These are phyloP conservation scores for Cyclocybe aegerita DNA, from an alignment of 768 basidiomycete genomes.

Conservation along the genomic window DNA sequence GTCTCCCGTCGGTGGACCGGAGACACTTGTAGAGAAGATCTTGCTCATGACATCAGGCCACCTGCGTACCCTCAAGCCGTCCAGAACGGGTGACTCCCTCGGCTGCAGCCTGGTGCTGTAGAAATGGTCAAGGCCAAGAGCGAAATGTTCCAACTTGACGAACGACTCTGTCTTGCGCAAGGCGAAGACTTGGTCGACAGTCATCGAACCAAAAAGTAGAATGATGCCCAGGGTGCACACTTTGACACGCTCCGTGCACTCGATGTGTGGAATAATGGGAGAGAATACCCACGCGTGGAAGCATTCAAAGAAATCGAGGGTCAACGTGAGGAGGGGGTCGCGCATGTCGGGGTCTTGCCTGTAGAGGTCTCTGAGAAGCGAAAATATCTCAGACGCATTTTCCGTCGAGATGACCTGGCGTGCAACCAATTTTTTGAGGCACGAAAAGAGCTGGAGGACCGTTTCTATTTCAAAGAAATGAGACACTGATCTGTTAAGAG, in stretches of 20 bases:
- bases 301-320: conserved; percentile 9
- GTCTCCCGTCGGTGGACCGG: too few species aligned
- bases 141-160: conserved; percentile 6
- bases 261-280: neutral
- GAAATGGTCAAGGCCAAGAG: neutral
- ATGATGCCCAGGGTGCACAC: conserved; percentile 9
- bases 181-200: neutral
- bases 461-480: conserved; percentile 1
- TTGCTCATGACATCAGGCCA: conserved; percentile 10
- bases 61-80: conserved; percentile 5
- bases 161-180: conserved; percentile 1
- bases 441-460: conserved; percentile 5
- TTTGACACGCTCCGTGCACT: conserved; percentile 2
- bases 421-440: conserved; percentile 3
- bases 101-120: neutral
- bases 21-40: neutral
- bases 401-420: conserved; percentile 2
- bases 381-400: conserved; percentile 11
- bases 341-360: neutral
- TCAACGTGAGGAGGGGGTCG: neutral
- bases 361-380: conserved; percentile 9
- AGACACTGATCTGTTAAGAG: neutral
- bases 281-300: conserved; percentile 7
- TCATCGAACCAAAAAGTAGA: conserved; percentile 4
- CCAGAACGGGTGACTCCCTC: conserved; percentile 1